These are phyloP conservation scores for Asterella californica DNA, from an alignment of 225 moss, liverwort and hornwort genomes.

Conservation along the genomic window DNA sequence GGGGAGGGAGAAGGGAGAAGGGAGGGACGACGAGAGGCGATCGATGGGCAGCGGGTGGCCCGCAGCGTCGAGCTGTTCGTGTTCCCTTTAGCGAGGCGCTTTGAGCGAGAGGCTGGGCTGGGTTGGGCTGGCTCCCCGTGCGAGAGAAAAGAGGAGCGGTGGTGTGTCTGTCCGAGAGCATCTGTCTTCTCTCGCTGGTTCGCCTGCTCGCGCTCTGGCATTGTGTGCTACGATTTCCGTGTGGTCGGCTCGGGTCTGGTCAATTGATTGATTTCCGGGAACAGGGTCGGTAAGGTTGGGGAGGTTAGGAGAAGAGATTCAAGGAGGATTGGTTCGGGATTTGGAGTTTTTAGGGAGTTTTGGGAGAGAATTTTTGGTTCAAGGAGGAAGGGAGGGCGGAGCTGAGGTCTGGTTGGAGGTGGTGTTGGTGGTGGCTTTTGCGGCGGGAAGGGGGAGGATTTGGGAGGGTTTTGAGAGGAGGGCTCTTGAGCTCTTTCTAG, in stretches of 20 bases:
- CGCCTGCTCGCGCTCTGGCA: not conserved
- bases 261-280: not conserved
- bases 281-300: not conserved
- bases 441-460: slow-evolving; percentile 18
- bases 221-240: not conserved
- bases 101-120: not conserved
- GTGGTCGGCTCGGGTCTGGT: not conserved
- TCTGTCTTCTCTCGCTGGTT: not conserved
- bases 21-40: not conserved
- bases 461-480: slow-evolving; percentile 6
- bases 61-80: not conserved
- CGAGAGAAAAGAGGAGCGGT: not conserved
- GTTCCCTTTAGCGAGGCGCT: not conserved
- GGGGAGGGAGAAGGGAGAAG: not conserved
- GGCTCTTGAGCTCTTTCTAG: slow-evolving; percentile 21
- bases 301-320: not conserved
- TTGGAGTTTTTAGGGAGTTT: slow-evolving; percentile 9
- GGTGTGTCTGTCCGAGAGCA: not conserved
- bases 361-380: slow-evolving; percentile 8
- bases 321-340: slow-evolving; percentile 5
- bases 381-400: not conserved
- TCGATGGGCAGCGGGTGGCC: slow-evolving; percentile 17
- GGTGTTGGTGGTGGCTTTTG: slow-evolving; percentile 20
- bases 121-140: not conserved
- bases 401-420: slow-evolving; percentile 5